These are phyloP conservation scores for Diaporthe citri DNA, from an alignment of 2,329 filamentous ascomycete genomes.

Conservation along the genomic window DNA sequence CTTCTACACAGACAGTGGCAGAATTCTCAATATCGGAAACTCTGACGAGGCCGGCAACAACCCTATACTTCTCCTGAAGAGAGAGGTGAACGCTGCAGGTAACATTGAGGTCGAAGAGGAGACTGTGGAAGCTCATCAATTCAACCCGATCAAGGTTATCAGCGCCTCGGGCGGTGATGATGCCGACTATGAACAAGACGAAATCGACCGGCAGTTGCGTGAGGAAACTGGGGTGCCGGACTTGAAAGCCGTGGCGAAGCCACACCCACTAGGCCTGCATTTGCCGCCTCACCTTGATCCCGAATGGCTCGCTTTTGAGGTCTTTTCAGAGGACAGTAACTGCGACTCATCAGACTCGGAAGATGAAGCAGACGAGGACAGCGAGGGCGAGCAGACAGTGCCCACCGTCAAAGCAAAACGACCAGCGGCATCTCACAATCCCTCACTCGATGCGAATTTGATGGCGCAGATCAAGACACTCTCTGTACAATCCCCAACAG, in stretches of 20 bases:
- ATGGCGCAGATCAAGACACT: conserved; percentile 56
- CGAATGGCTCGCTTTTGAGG: conserved; percentile 93
- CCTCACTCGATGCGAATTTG: conserved; percentile 54
- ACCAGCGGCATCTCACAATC: conserved; percentile 11
- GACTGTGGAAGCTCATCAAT: not conserved
- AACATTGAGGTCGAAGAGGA: conserved; percentile 57
- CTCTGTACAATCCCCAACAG: conserved; percentile 47
- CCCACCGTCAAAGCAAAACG: conserved; percentile 24
- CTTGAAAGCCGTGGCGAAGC: conserved; percentile 28
- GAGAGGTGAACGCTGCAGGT: conserved; percentile 74
- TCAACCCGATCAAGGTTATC: conserved; percentile 11
- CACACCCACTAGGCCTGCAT: conserved; percentile 57
- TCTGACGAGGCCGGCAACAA: conserved; percentile 68
- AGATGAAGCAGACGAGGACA: conserved; percentile 48
- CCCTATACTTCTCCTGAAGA: conserved; percentile 80
- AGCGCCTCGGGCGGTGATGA: conserved; percentile 33
- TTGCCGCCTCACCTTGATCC: conserved; percentile 83
- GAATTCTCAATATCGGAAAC: conserved; percentile 82
- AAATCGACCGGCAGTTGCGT: conserved; percentile 61
- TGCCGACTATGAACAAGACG: conserved; percentile 55
- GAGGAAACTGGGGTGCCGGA: conserved; percentile 49
- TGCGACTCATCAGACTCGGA: conserved; percentile 56
- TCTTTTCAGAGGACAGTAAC: conserved; percentile 76
- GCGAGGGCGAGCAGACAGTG: conserved; percentile 45
- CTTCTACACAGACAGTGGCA: conserved; percentile 92